Conservation (phyloP, 331 rosid genomes). For the Dryas integrifolia region DNA sequence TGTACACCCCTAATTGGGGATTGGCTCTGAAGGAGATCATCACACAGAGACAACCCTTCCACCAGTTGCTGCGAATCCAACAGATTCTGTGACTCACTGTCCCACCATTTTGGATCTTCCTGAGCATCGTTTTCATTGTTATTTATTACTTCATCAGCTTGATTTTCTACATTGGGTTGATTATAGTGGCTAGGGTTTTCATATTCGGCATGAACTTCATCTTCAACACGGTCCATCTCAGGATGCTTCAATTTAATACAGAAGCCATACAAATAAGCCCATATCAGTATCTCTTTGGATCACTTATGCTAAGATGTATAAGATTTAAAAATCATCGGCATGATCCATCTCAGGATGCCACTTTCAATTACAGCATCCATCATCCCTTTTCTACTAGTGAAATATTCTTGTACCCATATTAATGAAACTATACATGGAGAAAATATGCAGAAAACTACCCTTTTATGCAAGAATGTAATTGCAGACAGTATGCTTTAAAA, state of each 20-base stretch:
- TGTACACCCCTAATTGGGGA: constrained; percentile 53
- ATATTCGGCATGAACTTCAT: constrained; percentile 38
- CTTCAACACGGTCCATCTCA: constrained; percentile 19
- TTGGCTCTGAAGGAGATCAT: constrained; percentile 77
- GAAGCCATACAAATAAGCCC: constrained; percentile 11
- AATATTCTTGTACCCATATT: not conserved
- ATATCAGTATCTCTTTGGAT: constrained; percentile 16
- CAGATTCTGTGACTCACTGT: constrained; percentile 77
- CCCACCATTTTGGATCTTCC: constrained; percentile 80
- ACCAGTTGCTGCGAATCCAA: constrained; percentile 76
- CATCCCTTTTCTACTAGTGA: not conserved
- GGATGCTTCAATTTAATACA: constrained; percentile 25
- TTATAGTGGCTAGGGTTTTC: constrained; percentile 33
- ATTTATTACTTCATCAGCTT: constrained; percentile 33
- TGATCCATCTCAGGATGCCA: not conserved
- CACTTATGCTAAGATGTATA: not conserved
- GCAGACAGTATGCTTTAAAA: not conserved
- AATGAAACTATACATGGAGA: not conserved
- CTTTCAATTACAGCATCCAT: not conserved
- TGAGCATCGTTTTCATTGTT: constrained; percentile 39
- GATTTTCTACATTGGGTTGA: constrained; percentile 26
- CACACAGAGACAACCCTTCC: constrained; percentile 64
- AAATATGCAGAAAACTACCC: not conserved
- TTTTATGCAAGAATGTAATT: not conserved
- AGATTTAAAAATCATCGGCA: not conserved